A percentile compares a stretch with the other conserved stretches of the same genome.
Evolutionary conservation across 305 asterid genomes (phyloP).

Genomic region (Petunia hybrid): DNA sequence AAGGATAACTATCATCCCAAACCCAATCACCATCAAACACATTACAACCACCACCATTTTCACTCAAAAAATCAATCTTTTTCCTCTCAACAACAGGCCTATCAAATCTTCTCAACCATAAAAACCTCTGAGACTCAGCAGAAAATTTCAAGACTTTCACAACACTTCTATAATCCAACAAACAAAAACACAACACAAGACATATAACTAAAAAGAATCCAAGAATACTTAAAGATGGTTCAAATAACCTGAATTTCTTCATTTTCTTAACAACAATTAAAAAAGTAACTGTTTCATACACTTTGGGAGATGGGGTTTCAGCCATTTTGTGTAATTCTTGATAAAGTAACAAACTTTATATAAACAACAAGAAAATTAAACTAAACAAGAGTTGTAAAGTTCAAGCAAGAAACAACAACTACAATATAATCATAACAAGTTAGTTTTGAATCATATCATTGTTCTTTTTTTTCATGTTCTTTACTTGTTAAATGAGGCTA

Average conservation of each 20-base stretch:
- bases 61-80: constrained; percentile 70
- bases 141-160: constrained; percentile 57
- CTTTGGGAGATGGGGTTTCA: constrained; percentile 50
- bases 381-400: constrained; percentile 40
- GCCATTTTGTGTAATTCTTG: constrained; percentile 43
- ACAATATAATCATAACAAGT: constrained; percentile 48
- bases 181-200: constrained; percentile 64
- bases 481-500: constrained; percentile 64
- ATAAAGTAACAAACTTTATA: not conserved
- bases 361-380: not conserved
- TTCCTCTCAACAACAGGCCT: constrained; percentile 40
- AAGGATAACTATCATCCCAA: constrained; percentile 90
- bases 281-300: constrained; percentile 39
- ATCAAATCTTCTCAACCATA: constrained; percentile 62
- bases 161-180: constrained; percentile 68
- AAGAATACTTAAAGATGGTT: constrained; percentile 75
- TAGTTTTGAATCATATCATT: constrained; percentile 42
- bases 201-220: constrained; percentile 61
- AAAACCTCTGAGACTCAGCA: constrained; percentile 60
- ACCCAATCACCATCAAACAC: constrained; percentile 96
- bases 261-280: constrained; percentile 61
- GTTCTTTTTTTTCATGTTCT: constrained; percentile 45
- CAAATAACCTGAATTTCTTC: constrained; percentile 79
- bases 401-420: constrained; percentile 54
- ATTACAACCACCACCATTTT: constrained; percentile 63